Evolutionary conservation across 192 early-diverging fungal species (phyloP).

Genomic region (Geranomyces michiganensis): DNA sequence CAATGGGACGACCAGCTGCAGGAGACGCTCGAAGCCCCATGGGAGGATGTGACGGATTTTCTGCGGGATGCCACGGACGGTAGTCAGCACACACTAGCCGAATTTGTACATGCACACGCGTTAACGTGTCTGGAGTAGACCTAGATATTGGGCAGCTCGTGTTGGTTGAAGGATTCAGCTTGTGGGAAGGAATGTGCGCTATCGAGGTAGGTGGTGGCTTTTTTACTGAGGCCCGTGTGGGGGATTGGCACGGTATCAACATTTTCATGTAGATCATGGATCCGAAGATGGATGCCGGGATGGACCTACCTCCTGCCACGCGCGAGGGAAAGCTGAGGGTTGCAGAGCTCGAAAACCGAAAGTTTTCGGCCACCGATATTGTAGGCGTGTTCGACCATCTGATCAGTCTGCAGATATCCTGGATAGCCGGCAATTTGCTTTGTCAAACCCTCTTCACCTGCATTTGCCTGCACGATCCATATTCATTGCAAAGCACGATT

Average conservation of each 20-base stretch:
- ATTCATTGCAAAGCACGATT: background rate
- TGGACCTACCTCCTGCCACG: conserved; percentile 14
- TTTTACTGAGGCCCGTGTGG: background rate
- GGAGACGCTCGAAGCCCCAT: background rate
- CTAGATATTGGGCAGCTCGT: conserved; percentile 25
- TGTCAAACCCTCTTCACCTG: conserved; percentile 38
- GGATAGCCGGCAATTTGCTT: conserved; percentile 31
- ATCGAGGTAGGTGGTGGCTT: conserved; percentile 24
- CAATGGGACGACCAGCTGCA: too few relatives aligned
- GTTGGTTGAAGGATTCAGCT: conserved; percentile 16
- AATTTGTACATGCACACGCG: background rate
- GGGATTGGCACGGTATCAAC: background rate
- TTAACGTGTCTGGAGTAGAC: conserved; percentile 3
- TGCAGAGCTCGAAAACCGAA: conserved; percentile 4
- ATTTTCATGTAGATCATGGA: conserved; percentile 35
- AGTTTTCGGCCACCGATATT: conserved; percentile 24
- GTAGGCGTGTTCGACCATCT: conserved; percentile 32
- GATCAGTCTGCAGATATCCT: conserved; percentile 21
- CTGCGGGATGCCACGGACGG: conserved; percentile 29
- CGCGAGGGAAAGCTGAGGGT: background rate
- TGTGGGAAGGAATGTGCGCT: conserved; percentile 35
- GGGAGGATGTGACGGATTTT: conserved; percentile 30
- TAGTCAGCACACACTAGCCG: background rate
- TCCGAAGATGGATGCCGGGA: conserved; percentile 43
- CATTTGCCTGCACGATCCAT: conserved; percentile 23